These are phyloP conservation scores for Alectoria sarmentosa DNA, from an alignment of 495 filamentous ascomycete species.

Conservation along the genomic window DNA sequence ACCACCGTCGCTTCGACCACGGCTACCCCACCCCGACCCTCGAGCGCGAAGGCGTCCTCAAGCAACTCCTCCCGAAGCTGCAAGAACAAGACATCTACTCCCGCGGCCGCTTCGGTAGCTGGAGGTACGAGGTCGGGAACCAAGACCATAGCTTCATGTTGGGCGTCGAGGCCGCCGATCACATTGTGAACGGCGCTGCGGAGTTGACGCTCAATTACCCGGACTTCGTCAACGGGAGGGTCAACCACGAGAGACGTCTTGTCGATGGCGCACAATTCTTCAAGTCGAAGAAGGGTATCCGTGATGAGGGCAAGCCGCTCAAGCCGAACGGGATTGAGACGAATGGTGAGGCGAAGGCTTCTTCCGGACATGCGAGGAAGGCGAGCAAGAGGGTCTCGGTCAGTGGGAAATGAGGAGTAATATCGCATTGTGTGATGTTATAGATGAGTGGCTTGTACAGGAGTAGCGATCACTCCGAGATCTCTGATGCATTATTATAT, in stretches of 20 bases:
- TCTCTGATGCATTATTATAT: background rate
- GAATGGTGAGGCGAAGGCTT: background rate
- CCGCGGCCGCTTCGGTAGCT: conserved; percentile 94
- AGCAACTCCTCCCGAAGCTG: conserved; percentile 84
- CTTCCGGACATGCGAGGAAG: conserved; percentile 16
- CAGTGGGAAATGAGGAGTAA: background rate
- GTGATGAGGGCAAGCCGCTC: conserved; percentile 25
- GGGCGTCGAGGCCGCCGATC: conserved; percentile 92
- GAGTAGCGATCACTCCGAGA: background rate
- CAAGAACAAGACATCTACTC: conserved; percentile 89
- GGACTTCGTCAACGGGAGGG: conserved; percentile 90
- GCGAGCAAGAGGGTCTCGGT: conserved; percentile 8
- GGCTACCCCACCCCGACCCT: conserved; percentile 94
- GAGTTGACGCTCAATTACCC: conserved; percentile 98
- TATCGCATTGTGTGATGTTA: background rate
- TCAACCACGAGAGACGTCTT: conserved; percentile 84
- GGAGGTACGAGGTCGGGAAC: conserved; percentile 96
- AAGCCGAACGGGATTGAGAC: conserved; percentile 14
- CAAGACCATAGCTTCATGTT: conserved; percentile 99
- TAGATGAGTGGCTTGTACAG: background rate
- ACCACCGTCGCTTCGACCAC: conserved; percentile 98
- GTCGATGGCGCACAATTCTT: conserved; percentile 67
- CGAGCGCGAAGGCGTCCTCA: conserved; percentile 92
- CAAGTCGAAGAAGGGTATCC: conserved; percentile 23
- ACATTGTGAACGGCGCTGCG: conserved; percentile 88